These are phyloP conservation scores for Aspergillus wentii DNA, from an alignment of 495 filamentous ascomycete genomes.

Conservation along the genomic window DNA sequence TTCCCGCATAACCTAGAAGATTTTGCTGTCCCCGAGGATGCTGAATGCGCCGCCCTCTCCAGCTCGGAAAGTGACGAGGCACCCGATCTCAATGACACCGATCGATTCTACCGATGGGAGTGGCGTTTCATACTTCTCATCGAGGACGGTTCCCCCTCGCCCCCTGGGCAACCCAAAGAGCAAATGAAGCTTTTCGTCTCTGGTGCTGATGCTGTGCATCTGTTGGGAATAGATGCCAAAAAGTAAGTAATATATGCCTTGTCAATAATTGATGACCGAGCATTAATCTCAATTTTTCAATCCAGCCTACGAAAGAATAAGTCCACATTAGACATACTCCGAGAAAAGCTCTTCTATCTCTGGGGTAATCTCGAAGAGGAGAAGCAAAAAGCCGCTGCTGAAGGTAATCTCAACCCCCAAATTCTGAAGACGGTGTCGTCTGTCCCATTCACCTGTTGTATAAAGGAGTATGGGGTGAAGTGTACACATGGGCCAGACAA, in stretches of 20 bases:
- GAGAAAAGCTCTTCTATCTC: slow-evolving; percentile 69
- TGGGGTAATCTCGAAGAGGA: slow-evolving; percentile 84
- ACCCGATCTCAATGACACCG: slow-evolving; percentile 21
- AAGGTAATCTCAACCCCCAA: slow-evolving; percentile 1
- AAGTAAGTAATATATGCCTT: slow-evolving; percentile 47
- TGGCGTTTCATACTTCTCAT: slow-evolving; percentile 76
- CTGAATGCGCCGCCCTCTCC: slow-evolving; percentile 44
- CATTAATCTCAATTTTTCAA: slow-evolving; percentile 1
- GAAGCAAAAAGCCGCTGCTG: slow-evolving; percentile 31
- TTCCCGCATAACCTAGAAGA: slow-evolving; percentile 66
- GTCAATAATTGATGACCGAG: background rate
- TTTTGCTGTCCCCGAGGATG: slow-evolving; percentile 53
- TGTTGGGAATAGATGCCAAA: slow-evolving; percentile 62
- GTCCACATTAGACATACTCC: slow-evolving; percentile 42
- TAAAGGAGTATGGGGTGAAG: slow-evolving; percentile 51
- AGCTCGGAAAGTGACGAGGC: slow-evolving; percentile 33
- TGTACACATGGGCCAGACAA: slow-evolving; percentile 24
- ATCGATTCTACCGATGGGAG: slow-evolving; percentile 49
- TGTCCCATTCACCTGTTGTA: slow-evolving; percentile 33
- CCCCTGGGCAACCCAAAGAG: slow-evolving; percentile 27
- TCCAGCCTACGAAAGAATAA: slow-evolving; percentile 51
- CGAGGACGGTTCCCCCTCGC: slow-evolving; percentile 48
- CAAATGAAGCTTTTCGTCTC: slow-evolving; percentile 62
- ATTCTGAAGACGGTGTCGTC: slow-evolving; percentile 15
- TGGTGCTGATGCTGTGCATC: slow-evolving; percentile 56